Base-by-base conservation (phyloP, 768 basidiomycete species). In the Clavaria fumosa region DNA sequence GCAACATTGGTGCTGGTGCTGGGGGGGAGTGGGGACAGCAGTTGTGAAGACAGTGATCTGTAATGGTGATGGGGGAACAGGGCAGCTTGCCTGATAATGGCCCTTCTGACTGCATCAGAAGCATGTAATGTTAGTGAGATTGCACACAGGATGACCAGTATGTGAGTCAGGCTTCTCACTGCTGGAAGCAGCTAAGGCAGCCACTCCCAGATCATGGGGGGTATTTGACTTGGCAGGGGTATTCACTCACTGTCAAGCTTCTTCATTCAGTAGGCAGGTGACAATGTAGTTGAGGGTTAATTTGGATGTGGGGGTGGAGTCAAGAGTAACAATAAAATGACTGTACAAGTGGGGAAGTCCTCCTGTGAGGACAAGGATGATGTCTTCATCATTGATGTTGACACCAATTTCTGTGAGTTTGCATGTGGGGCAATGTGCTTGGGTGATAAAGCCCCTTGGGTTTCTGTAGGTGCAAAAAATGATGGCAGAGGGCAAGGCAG, bases 331-430 rank as follows among this genome's bases (percentile, higher is more conserved):
- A 28, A 52, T 34, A 23, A 47, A 33, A 9, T 22, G 39, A 5
- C 30, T 33, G 28, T 47, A 46, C 5, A 41, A 34, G 17, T 17
- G 10, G 12, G 38, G 40, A 10, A 49, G 35, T 9, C 48, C 41
- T 15, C 36, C 32, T 2, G 50, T 56, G 37, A 55, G 49, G 2
- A 46, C 45, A 14, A 58, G 40, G 37, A 57, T 53, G 15, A 45
- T 39, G 37, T 58, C 54, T 15, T 53, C 45, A 15, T 54, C 52
- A 9, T 24, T 23, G 21, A 54, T 40, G 4, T 24, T 28, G 17
- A 50, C 38, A n/a, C 45, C 49, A 22, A 47, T 42, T 4, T 43
- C 40, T 26, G 42, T 32, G 27, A 55, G 40, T 4, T 38, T 17
- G 42, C 44, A 46, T 23, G 45, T 46, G 18, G 33, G 38, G n/a